Evolutionary conservation across 108 stramenopile genomes (phyloP).

Genomic region (Discostella stelligeroides): DNA sequence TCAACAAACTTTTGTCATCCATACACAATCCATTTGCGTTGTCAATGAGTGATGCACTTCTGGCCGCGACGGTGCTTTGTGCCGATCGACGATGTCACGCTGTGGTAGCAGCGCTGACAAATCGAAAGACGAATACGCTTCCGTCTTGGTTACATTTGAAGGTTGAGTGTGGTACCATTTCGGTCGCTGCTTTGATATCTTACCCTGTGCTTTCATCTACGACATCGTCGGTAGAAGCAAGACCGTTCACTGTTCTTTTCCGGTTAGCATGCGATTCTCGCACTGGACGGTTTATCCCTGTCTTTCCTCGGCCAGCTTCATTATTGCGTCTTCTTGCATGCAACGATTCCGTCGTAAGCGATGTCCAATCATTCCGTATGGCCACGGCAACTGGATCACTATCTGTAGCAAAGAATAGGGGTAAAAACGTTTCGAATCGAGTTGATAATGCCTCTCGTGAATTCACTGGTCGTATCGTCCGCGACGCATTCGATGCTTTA

Average conservation of each 20-base stretch:
- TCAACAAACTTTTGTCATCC: constrained; percentile 68
- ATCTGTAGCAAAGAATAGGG: constrained; percentile 21
- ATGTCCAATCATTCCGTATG: constrained; percentile 63
- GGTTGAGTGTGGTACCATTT: constrained; percentile 76
- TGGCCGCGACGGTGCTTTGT: constrained; percentile 82
- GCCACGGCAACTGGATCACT: constrained; percentile 20
- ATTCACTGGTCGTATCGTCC: constrained; percentile 67
- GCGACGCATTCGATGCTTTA: constrained; percentile 82
- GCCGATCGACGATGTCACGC: constrained; percentile 81
- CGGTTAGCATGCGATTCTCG: constrained; percentile 83
- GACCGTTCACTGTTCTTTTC: constrained; percentile 64
- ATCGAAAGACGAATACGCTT: constrained; percentile 34
- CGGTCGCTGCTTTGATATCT: constrained; percentile 65
- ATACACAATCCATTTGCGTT: constrained; percentile 82
- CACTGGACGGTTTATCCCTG: constrained; percentile 72
- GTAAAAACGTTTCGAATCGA: constrained; percentile 30
- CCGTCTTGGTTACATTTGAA: constrained; percentile 79
- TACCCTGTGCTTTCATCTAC: constrained; percentile 37
- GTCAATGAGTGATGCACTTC: constrained; percentile 80
- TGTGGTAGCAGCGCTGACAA: constrained; percentile 63
- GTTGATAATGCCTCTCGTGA: constrained; percentile 29
- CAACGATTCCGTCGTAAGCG: constrained; percentile 71
- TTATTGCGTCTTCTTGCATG: constrained; percentile 73
- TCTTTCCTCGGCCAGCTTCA: constrained; percentile 64
- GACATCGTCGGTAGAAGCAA: constrained; percentile 1